Evolutionary conservation across 169 alveolate genomes (phyloP).

Genomic region (Eimeria maxima): DNA sequence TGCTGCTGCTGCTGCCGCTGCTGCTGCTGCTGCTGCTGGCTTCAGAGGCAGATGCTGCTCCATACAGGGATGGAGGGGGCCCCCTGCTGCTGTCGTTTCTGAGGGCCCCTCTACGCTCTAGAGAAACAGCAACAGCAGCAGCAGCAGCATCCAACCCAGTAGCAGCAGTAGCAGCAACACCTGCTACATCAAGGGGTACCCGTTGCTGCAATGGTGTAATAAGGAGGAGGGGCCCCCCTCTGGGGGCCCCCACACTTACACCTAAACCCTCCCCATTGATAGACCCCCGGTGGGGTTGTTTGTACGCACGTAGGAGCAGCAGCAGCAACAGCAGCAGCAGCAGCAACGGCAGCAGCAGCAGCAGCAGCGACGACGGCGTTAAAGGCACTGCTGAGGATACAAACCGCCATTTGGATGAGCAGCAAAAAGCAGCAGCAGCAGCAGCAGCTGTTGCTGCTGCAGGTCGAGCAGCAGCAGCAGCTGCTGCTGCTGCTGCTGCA

Average conservation of each 20-base stretch:
- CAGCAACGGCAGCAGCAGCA: constrained; percentile 26
- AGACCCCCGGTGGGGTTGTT: not conserved
- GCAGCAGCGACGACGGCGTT: not conserved
- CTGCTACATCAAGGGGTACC: too few species aligned
- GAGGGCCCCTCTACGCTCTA: not conserved
- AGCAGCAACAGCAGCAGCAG: constrained; percentile 32
- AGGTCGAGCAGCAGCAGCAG: not conserved
- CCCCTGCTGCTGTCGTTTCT: not conserved
- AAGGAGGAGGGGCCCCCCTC: not conserved
- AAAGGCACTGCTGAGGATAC: not conserved
- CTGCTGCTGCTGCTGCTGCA: not conserved
- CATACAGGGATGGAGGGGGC: not conserved
- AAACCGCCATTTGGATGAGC: not conserved
- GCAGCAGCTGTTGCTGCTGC: not conserved
- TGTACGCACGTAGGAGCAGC: not conserved
- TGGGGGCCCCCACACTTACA: not conserved
- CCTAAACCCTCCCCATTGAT: not conserved
- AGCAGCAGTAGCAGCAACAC: not conserved
- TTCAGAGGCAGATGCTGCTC: not conserved
- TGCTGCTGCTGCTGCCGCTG: constrained; percentile 32
- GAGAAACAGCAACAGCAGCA: constrained; percentile 4
- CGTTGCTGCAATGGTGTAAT: not conserved
- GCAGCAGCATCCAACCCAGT: not conserved
- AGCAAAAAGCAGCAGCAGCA: not conserved
- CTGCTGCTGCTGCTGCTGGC: constrained; percentile 9